Conservation (phyloP, 2,329 filamentous ascomycete species). For the Magnaporthales sp. region DNA sequence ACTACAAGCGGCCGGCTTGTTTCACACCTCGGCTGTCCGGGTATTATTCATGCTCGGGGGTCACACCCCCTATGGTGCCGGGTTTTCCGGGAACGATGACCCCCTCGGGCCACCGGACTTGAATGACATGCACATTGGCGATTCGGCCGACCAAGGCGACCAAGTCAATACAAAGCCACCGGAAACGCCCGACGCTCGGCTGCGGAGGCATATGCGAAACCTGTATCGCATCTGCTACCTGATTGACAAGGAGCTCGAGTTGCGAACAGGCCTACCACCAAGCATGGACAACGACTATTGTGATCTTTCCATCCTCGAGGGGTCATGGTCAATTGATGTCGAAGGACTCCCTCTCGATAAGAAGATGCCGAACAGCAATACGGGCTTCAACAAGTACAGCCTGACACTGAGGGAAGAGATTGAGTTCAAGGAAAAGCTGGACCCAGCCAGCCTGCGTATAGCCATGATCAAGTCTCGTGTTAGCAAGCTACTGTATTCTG, state of each 20-base stretch:
- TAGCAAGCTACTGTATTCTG: slow-evolving; percentile 39
- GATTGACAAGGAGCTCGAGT: slow-evolving; percentile 45
- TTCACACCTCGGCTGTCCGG: slow-evolving; percentile 34
- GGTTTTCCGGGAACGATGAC: not conserved
- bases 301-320: slow-evolving; percentile 38
- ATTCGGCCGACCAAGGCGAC: not conserved
- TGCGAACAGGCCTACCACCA: slow-evolving; percentile 44
- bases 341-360: slow-evolving; percentile 13
- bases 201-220: slow-evolving; percentile 24
- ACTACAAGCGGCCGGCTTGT: slow-evolving; percentile 33
- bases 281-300: slow-evolving; percentile 41
- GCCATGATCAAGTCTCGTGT: slow-evolving; percentile 42
- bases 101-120: not conserved
- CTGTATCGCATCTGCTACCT: slow-evolving; percentile 48
- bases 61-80: slow-evolving; percentile 7
- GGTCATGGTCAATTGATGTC: slow-evolving; percentile 23
- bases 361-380: not conserved
- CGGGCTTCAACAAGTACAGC: not conserved
- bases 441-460: slow-evolving; percentile 20
- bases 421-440: slow-evolving; percentile 2
- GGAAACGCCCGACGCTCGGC: slow-evolving; percentile 14
- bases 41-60: slow-evolving; percentile 39
- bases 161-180: not conserved
- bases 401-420: slow-evolving; percentile 13
- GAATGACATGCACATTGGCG: not conserved